Percentiles rank a stretch among this genome's conserved stretches.
phyloP scores from a whole-genome alignment of 2,329 filamentous ascomycete species.

The Colletotrichum sp. region DNA sequence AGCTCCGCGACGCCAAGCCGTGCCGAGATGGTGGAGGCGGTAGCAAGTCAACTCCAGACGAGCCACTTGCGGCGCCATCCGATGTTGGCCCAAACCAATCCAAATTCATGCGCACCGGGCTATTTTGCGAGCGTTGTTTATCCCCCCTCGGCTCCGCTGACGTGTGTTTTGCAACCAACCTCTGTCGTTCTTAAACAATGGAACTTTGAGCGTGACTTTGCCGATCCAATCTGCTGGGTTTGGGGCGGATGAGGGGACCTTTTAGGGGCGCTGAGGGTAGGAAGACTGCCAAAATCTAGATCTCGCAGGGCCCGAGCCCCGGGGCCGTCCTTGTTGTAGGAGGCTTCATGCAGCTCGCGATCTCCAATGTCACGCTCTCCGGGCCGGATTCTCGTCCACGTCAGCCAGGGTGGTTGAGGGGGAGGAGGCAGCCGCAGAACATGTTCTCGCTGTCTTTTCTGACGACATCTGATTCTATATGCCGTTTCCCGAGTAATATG shows the following conservation, averaged over 20 bases:
- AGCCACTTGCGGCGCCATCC: conserved; percentile 9
- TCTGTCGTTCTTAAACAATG: not conserved
- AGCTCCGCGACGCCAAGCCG: conserved; percentile 19
- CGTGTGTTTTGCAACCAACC: not conserved
- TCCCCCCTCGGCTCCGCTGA: not conserved
- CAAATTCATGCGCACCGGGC: not conserved
- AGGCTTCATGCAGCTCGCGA: not conserved
- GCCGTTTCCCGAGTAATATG: not conserved
- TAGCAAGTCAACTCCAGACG: not conserved
- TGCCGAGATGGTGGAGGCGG: conserved; percentile 16
- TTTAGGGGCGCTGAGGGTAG: not conserved
- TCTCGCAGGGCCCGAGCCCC: not conserved
- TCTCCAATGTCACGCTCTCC: not conserved
- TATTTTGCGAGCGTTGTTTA: not conserved
- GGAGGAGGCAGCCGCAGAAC: not conserved
- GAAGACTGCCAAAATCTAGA: not conserved
- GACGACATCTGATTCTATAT: not conserved
- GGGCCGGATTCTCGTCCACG: conserved; percentile 8
- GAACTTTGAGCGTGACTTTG: not conserved
- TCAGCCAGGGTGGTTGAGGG: not conserved
- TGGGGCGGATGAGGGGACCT: not conserved
- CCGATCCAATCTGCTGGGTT: not conserved
- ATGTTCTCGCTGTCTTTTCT: not conserved
- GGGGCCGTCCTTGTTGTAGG: not conserved
- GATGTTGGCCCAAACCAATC: not conserved